Percentiles rank a stretch among this genome's conserved stretches.
phyloP scores from a whole-genome alignment of 2,329 filamentous ascomycete genomes.

The Didymella keratinophila region DNA sequence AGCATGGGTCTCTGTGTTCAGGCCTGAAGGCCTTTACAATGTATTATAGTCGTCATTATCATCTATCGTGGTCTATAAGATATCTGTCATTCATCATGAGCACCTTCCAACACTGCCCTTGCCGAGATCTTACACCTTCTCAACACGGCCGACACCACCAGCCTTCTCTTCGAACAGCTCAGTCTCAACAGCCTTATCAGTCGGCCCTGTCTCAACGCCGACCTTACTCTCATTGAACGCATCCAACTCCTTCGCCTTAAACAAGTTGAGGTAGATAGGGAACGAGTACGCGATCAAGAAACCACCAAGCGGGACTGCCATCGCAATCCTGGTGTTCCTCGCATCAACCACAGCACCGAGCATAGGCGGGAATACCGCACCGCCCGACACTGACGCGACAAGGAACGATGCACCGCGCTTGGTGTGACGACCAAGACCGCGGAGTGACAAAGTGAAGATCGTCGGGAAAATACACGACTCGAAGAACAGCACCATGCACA shows the following conservation, averaged over 20 bases:
- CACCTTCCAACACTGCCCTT: too few relatives aligned
- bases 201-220: constrained; percentile 18
- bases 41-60: too few relatives aligned
- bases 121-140: constrained; percentile 20
- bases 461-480: constrained; percentile 52
- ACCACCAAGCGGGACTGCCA: constrained; percentile 39
- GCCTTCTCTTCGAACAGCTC: constrained; percentile 24
- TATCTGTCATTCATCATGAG: too few relatives aligned
- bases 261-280: constrained; percentile 39
- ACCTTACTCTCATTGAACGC: constrained; percentile 30
- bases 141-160: constrained; percentile 19
- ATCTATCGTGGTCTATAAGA: too few relatives aligned
- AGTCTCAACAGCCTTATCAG: constrained; percentile 12
- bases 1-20: too few relatives aligned
- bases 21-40: too few relatives aligned
- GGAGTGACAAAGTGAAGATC: constrained; percentile 38
- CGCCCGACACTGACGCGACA: constrained; percentile 35
- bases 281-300: constrained; percentile 42
- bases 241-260: constrained; percentile 40
- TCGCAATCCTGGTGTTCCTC: constrained; percentile 33
- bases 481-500: constrained; percentile 63
- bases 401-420: constrained; percentile 41
- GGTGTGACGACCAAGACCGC: constrained; percentile 38
- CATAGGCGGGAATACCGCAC: constrained; percentile 39
- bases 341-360: constrained; percentile 39